Evolutionary conservation across 108 stramenopile species (phyloP).

Genomic region (Aurantiochytrium sp.): DNA sequence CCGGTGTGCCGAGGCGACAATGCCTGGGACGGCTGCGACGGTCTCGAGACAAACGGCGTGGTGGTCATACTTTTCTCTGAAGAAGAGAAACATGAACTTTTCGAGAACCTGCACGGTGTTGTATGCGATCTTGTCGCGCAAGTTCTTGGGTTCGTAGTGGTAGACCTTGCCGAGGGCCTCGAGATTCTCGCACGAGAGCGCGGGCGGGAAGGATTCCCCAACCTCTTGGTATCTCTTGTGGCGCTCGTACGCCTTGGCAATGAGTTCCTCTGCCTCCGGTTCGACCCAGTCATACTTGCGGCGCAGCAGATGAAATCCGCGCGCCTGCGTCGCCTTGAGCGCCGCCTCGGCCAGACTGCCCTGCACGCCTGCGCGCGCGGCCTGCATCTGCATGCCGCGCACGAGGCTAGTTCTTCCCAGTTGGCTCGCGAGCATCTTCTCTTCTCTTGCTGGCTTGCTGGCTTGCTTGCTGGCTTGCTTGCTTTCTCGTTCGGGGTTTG

Average conservation of each 20-base stretch:
- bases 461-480: no score
- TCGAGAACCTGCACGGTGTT: neutral
- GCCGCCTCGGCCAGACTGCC: neutral
- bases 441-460: no score
- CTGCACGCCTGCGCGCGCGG: no score
- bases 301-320: neutral
- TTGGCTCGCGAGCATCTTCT: no score
- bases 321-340: neutral
- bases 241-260: neutral
- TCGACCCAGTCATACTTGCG: neutral
- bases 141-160: neutral
- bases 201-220: neutral
- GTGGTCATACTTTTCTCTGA: constrained; percentile 29
- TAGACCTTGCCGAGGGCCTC: neutral
- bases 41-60: constrained; percentile 76
- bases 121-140: neutral
- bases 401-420: no score
- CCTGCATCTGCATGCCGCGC: no score
- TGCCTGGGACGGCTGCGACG: constrained; percentile 77
- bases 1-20: constrained; percentile 71
- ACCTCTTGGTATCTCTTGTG: neutral
- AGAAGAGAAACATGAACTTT: constrained; percentile 45
- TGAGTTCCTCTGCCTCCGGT: neutral
- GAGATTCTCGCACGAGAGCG: neutral
- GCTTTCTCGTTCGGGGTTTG: no score